Evolutionary conservation across 306 rosid species (phyloP).

Genomic region (Calophaca sinica): DNA sequence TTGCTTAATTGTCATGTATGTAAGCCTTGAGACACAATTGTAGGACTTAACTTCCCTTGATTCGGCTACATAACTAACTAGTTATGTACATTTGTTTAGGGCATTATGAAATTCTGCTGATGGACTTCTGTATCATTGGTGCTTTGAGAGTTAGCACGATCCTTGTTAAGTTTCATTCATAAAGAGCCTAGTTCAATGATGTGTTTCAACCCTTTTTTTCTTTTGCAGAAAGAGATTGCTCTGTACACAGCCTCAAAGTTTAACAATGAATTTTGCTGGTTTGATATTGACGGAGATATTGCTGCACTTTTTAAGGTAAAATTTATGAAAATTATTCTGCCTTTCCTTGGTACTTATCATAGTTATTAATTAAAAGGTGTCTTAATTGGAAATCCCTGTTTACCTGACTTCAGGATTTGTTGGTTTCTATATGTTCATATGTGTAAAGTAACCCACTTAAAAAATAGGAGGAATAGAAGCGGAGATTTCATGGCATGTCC

Average conservation of each 20-base stretch:
- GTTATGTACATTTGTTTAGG: conserved; percentile 27
- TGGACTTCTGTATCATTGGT: conserved; percentile 13
- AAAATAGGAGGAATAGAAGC: neutral
- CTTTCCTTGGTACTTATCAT: conserved; percentile 18
- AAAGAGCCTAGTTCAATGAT: conserved; percentile 33
- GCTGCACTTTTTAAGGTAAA: conserved; percentile 88
- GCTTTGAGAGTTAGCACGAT: conserved; percentile 17
- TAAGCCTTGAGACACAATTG: neutral
- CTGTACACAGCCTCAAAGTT: conserved; percentile 83
- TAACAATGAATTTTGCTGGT: conserved; percentile 72
- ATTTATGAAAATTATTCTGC: conserved; percentile 3
- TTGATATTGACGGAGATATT: conserved; percentile 85
- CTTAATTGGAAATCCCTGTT: conserved; percentile 20
- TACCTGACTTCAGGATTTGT: conserved; percentile 29
- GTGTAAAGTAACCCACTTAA: conserved; percentile 21
- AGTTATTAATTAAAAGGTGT: conserved; percentile 17
- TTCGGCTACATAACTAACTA: conserved; percentile 4
- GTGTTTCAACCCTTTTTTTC: conserved; percentile 30
- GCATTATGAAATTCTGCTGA: conserved; percentile 38
- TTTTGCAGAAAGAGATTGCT: conserved; percentile 90
- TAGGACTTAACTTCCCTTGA: conserved; percentile 2
- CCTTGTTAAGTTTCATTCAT: conserved; percentile 32
- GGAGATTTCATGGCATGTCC: neutral
- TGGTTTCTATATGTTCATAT: neutral
- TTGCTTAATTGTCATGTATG: conserved; percentile 20